Evolutionary conservation across 1,284 basidiomycete genomes (phyloP), one percentile per base, ranked within the genome.

Genomic region (Takashimella koratensis): DNA sequence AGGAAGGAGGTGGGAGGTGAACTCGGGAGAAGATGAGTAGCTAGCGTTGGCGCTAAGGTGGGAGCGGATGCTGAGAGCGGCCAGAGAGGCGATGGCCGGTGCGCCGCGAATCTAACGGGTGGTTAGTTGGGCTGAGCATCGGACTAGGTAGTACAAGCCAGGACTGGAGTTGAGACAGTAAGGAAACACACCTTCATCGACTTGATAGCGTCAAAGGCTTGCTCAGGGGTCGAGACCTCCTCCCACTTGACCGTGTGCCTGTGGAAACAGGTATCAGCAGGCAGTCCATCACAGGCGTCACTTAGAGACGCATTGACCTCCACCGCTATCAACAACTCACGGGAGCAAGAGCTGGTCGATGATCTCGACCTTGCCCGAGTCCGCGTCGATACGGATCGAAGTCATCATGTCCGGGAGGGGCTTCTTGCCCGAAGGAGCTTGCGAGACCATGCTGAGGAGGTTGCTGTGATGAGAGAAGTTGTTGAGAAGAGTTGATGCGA

Each of bases 41-140:
- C 50, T 39, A 3, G 56, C 45, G 3, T 60, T 47, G 4, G 63
- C 59, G 19, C 56, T 54, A 44, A 74, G 65, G 62, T 87, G 77
- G 8, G 83, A 81, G 1, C 87, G 83, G 49, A 96, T 77, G 0
- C 87, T 82, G 6, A 96, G 82, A 0, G 90, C 84, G 4, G 91
- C 91, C 12, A 95, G 83, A 1, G 90, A 90, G 0, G 87, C 92
- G 51, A 96, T 94, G n/a, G 92, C 92, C 0, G 92, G 92, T 8
- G 92, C 92, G 5, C 92, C 92, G 48, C 92, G 84, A 63, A 92
- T 92, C 85, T 89, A 24, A 20, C 2, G 20, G n/a, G n/a, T n/a
- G n/a, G n/a, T n/a, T n/a, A n/a, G n/a, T n/a, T n/a, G n/a, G n/a
- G n/a, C n/a, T n/a, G n/a, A n/a, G n/a, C n/a, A 58, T 19, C 20